phyloP scores from a whole-genome alignment of 139 green algal species.

The Desmodesmus armatus region DNA sequence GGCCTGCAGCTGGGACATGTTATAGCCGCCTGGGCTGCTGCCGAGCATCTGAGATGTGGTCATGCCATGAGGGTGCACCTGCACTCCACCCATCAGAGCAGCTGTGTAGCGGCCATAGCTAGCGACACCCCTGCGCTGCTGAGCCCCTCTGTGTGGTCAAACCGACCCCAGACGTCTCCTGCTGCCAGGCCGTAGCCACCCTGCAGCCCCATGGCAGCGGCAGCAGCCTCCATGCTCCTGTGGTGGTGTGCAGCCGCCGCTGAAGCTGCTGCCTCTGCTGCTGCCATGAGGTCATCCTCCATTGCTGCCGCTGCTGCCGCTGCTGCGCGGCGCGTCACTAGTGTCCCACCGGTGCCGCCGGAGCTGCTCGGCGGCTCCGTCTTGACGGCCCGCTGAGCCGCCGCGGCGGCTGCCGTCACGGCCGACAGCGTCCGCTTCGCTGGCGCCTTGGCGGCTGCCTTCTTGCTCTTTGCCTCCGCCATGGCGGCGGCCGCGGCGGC shows the following conservation, averaged over 20 bases:
- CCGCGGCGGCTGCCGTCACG: background rate
- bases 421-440: background rate
- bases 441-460: background rate
- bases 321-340: background rate
- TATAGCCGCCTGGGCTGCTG: no score
- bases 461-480: background rate
- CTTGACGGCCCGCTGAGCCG: background rate
- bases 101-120: no score
- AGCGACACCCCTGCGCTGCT: no score
- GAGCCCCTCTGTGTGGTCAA: no score
- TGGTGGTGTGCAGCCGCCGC: background rate
- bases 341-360: background rate
- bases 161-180: no score
- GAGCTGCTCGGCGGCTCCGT: background rate
- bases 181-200: background rate
- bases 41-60: no score
- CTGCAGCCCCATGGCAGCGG: background rate
- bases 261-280: background rate
- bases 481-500: background rate
- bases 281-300: background rate
- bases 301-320: slow-evolving; percentile 2
- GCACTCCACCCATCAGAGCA: background rate
- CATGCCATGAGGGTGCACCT: background rate
- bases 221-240: background rate
- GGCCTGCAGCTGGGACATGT: no score